Evolutionary conservation across 148 eudicot species (phyloP), one percentile per base, ranked within the genome.

Genomic region (Diospyros lotus): DNA sequence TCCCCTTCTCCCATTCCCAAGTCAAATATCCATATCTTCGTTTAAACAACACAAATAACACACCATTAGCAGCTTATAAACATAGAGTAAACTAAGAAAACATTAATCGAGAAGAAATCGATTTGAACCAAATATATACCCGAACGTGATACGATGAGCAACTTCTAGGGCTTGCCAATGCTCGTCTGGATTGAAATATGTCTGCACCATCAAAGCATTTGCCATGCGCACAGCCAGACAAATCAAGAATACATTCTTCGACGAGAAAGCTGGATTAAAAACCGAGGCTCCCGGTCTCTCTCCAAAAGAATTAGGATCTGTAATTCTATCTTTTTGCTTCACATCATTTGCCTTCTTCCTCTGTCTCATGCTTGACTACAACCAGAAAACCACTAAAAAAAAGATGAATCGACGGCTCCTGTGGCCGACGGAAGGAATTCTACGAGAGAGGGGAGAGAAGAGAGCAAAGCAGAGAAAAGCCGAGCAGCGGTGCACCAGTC

Each of bases 121-220:
- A 53, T 42, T 41, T 42, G 53, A 72, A 71, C 39, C 44, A 0
- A 4, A 38, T 66, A 28, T 28, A 53, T 78, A 94, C 98, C 98
- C 98, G 68, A 92, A 95, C 7, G 84, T 82, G 48, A 92, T 80
- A 50, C 83, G 89, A 77, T 95, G 98, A 12, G 91, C 98, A 75
- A 95, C 97, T 80, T 95, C 98, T 75, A 89, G 87, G 67, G 92
- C 89, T 78, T 95, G 98, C 98, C 98, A 95, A 73, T 95, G 94
- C 72, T 95, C 98, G 84, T 95, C 98, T 0, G 97, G 97, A 78
- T 95, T 95, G 76, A 95, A 95, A 73, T 92, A 95, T 2, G 97
- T 95, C 71, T 95, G 97, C 56, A 95, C 90, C 45, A 95, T 61
- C 64, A 92, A 84, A 39, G 98, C 82, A 78, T 92, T 95, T 50